Conservation (phyloP, 352 stramenopile genomes). For the Globisporangium barbulae region DNA sequence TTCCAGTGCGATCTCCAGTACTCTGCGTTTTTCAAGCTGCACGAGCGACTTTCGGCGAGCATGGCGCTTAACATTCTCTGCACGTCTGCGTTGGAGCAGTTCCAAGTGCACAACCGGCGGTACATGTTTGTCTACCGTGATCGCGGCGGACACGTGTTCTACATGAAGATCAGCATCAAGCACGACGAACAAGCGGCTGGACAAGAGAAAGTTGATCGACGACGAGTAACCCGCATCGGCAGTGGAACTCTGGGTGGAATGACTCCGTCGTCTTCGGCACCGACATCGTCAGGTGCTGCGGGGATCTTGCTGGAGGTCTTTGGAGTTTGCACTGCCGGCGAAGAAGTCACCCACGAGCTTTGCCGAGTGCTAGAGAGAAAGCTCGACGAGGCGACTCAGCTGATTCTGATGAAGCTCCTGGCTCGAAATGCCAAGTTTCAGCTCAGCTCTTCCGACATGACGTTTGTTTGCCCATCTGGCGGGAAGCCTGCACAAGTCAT, state of each 20-base stretch:
- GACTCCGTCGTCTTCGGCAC: not conserved
- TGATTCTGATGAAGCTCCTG: conserved; percentile 86
- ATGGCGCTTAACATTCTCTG: conserved; percentile 83
- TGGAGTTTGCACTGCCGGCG: conserved; percentile 68
- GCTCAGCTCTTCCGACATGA: conserved; percentile 62
- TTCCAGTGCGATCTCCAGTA: conserved; percentile 86
- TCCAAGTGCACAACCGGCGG: conserved; percentile 86
- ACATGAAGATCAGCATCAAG: conserved; percentile 84
- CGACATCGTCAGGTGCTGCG: conserved; percentile 10
- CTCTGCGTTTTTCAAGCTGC: conserved; percentile 70
- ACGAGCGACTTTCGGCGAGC: conserved; percentile 73
- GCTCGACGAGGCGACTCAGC: conserved; percentile 79
- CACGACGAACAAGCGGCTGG: conserved; percentile 22
- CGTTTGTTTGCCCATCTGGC: conserved; percentile 69
- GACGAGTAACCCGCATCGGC: conserved; percentile 15
- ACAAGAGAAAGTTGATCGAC: conserved; percentile 5
- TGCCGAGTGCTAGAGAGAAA: conserved; percentile 82
- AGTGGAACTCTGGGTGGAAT: not conserved
- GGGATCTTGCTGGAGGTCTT: conserved; percentile 84
- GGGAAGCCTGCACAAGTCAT: conserved; percentile 32
- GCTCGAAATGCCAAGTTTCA: conserved; percentile 85
- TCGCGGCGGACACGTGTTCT: conserved; percentile 83
- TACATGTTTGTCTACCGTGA: conserved; percentile 88
- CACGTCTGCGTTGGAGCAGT: conserved; percentile 83
- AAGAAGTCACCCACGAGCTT: conserved; percentile 85